Evolutionary conservation across 2,329 filamentous ascomycete genomes (phyloP), one percentile per base, ranked within the genome.

Genomic region (Colletotrichum abscissum): DNA sequence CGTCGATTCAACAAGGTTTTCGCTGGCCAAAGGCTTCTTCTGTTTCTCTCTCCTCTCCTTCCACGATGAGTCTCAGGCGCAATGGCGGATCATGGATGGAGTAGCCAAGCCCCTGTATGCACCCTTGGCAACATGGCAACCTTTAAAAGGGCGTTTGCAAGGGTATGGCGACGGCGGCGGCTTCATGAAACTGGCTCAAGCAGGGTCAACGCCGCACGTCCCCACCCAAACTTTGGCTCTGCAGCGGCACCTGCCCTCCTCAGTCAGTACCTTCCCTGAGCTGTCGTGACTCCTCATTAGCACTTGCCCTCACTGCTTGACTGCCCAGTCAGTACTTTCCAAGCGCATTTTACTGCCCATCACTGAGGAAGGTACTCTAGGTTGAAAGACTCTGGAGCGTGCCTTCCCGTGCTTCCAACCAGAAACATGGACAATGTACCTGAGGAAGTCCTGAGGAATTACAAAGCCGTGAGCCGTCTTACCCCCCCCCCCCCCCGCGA

Each of bases 111-210:
- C 57, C 57, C 52, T 59, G 52, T 24, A 19, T 49, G 52, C 57
- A 56, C 54, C 26, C 35, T 58, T 64, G 60, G 22, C 60, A 24
- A 33, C 28, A 33, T 49, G n/a, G 26, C 59, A 52, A 63, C 59
- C 59, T 63, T 38, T n/a, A 26, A 63, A 63, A 63, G 19, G 65
- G 54, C 38, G 24, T 72, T 59, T 58, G 54, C 69, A 73, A 70
- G 70, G 70, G 60, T 73, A 60, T 30, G 35, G 59, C 54, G 52
- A 63, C 54, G 55, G 67, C 69, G 57, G 69, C 67, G 67, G 66
- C 67, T 70, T 70, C 66, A 49, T 73, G 70, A 73, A 73, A 73
- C 70, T 70, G 70, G 66, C 66, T 73, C 67, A 69, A 69, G 59
- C 70, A 73, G 70, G 70, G 70, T 38, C 62, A 55, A 63, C 38